Percentiles rank a stretch among this genome's conserved stretches.
Conservation (phyloP, 176 grass and related monocot species). For the Aegilops bicornis region DNA sequence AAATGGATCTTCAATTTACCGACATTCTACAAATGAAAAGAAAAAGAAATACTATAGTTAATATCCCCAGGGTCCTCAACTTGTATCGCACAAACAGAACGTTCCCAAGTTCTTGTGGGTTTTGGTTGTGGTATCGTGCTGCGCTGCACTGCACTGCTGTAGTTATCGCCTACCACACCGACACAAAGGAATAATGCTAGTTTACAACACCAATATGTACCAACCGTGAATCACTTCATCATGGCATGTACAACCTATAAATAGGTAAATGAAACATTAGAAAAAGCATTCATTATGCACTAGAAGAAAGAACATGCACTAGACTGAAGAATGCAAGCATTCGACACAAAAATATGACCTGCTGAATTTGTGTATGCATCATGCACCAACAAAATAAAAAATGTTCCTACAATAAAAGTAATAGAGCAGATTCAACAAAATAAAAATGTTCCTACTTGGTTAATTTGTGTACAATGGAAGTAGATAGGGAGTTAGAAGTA, state of each 20-base stretch:
- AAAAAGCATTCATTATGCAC: conserved; percentile 14
- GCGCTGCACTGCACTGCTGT: not conserved
- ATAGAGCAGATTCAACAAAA: not conserved
- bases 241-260: conserved; percentile 13
- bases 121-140: not conserved
- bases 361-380: not conserved
- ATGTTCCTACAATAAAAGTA: not conserved
- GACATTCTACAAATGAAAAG: not conserved
- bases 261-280: conserved; percentile 8
- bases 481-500: too few species aligned
- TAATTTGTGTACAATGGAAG: not conserved
- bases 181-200: conserved; percentile 8
- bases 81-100: conserved; percentile 5
- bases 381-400: not conserved
- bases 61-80: conserved; percentile 19
- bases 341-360: not conserved
- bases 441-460: not conserved
- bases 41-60: conserved; percentile 30
- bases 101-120: not conserved
- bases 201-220: conserved; percentile 41
- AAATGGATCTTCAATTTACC: not conserved
- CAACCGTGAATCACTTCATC: conserved; percentile 13
- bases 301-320: not conserved
- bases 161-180: not conserved
- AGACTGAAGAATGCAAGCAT: too few species aligned